These are phyloP conservation scores for Fraxinus excelsior DNA, from an alignment of 257 asterid genomes.

Conservation along the genomic window DNA sequence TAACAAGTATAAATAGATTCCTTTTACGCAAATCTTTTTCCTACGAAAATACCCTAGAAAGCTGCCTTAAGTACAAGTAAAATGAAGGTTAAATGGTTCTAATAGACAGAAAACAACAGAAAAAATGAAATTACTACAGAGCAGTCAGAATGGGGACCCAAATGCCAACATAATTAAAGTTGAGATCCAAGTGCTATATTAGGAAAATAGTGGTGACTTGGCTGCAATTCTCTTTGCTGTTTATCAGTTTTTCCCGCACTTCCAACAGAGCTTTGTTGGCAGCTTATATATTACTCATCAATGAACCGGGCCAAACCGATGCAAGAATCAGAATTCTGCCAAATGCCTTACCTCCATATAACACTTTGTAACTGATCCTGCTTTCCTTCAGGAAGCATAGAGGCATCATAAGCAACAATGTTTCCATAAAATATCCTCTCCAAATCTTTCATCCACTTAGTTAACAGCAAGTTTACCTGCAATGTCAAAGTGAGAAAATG, in stretches of 20 bases:
- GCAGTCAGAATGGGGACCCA: not conserved
- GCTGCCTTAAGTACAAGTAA: not conserved
- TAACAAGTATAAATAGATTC: not conserved
- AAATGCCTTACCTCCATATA: conserved; percentile 75
- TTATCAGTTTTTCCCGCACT: not conserved
- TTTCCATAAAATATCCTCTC: conserved; percentile 94
- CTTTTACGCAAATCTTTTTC: not conserved
- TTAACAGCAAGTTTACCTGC: conserved; percentile 84
- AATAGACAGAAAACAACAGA: not conserved
- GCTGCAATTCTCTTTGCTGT: not conserved
- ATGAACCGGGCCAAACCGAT: conserved; percentile 19
- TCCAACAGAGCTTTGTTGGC: conserved; percentile 2
- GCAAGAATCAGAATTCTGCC: conserved; percentile 18
- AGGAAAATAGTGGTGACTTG: not conserved
- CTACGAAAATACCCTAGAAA: not conserved
- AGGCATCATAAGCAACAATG: conserved; percentile 85
- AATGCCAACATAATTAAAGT: not conserved
- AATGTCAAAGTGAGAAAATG: conserved; percentile 22
- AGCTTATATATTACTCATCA: conserved; percentile 6
- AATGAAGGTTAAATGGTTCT: not conserved
- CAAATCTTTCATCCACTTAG: conserved; percentile 93
- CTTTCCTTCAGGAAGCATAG: conserved; percentile 73
- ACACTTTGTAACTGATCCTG: conserved; percentile 77
- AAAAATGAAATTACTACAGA: not conserved
- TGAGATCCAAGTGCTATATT: not conserved